phyloP scores from a whole-genome alignment of 1,284 basidiomycete genomes.

The Cutaneotrichosporon sp. region DNA sequence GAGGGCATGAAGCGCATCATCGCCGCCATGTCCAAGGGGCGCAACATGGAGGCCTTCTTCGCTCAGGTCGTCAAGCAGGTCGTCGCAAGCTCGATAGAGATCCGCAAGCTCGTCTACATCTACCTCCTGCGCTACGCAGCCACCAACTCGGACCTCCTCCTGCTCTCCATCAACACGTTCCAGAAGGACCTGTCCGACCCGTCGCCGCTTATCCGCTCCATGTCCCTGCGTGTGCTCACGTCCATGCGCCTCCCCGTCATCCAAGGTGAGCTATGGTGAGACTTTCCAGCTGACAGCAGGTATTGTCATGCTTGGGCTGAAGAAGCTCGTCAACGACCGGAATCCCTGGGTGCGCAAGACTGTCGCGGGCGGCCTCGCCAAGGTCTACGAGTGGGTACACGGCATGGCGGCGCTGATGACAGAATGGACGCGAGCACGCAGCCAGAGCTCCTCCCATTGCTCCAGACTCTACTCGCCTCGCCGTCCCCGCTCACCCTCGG shows the following conservation, averaged over 20 bases:
- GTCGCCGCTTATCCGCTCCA: conserved; percentile 88
- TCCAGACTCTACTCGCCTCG: conserved; percentile 75
- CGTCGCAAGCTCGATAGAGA: conserved; percentile 84
- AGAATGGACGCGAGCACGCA: conserved; percentile 75
- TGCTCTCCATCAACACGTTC: conserved; percentile 98
- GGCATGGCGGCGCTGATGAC: conserved; percentile 19
- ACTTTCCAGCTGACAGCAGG: conserved; percentile 39
- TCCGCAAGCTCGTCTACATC: conserved; percentile 96
- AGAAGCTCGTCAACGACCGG: conserved; percentile 83
- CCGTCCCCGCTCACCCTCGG: conserved; percentile 86
- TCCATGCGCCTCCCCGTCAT: conserved; percentile 89
- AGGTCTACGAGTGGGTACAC: conserved; percentile 71
- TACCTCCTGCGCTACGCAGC: conserved; percentile 92
- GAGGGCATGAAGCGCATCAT: conserved; percentile 92
- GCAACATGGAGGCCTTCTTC: conserved; percentile 88
- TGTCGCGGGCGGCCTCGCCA: conserved; percentile 84
- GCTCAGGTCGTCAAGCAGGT: conserved; percentile 94
- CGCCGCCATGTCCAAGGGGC: conserved; percentile 90
- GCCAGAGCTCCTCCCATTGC: conserved; percentile 69
- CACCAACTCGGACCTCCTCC: conserved; percentile 87
- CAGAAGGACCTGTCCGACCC: conserved; percentile 93
- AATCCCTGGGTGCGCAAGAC: conserved; percentile 94
- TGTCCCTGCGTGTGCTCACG: conserved; percentile 91
- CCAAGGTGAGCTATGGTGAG: conserved; percentile 55
- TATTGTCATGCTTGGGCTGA: conserved; percentile 83